Evolutionary conservation across 2,329 filamentous ascomycete species (phyloP).

Genomic region (Alternaria viburni): DNA sequence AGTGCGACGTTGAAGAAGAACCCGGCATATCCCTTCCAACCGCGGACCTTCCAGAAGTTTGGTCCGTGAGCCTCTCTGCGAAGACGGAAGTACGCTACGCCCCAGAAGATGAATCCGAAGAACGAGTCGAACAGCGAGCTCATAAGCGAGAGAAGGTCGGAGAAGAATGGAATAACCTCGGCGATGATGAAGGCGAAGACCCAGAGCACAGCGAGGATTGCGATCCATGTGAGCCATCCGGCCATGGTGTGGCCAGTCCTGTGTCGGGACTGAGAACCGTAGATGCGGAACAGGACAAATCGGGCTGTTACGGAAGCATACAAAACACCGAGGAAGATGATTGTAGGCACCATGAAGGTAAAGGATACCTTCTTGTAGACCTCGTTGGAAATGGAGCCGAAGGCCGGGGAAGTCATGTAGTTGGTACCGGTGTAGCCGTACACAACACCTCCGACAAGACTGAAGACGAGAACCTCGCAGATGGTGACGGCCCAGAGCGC

Average conservation of each 20-base stretch:
- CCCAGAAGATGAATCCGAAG: constrained; percentile 97
- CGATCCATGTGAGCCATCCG: constrained; percentile 81
- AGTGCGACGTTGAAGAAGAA: constrained; percentile 74
- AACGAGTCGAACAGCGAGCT: constrained; percentile 91
- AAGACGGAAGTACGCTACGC: constrained; percentile 80
- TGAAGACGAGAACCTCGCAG: constrained; percentile 85
- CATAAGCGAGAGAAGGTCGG: constrained; percentile 75
- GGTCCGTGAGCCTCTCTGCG: constrained; percentile 67
- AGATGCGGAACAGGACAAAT: constrained; percentile 90
- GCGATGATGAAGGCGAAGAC: constrained; percentile 90
- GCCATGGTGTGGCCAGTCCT: constrained; percentile 79
- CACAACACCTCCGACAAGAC: constrained; percentile 77
- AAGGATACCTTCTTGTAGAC: constrained; percentile 87
- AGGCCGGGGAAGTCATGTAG: constrained; percentile 87
- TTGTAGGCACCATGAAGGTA: constrained; percentile 93
- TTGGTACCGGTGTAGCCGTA: constrained; percentile 90
- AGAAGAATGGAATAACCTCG: constrained; percentile 93
- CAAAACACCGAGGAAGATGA: constrained; percentile 89
- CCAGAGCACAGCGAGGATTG: constrained; percentile 78
- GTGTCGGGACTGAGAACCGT: constrained; percentile 74
- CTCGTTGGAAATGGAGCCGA: constrained; percentile 77
- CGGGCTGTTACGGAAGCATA: constrained; percentile 90
- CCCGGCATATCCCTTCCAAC: constrained; percentile 60
- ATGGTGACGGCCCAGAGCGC: constrained; percentile 90
- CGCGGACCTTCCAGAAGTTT: constrained; percentile 60